Conservation (phyloP, 2,329 filamentous ascomycete genomes). For the Tolypocladium endophyticum region DNA sequence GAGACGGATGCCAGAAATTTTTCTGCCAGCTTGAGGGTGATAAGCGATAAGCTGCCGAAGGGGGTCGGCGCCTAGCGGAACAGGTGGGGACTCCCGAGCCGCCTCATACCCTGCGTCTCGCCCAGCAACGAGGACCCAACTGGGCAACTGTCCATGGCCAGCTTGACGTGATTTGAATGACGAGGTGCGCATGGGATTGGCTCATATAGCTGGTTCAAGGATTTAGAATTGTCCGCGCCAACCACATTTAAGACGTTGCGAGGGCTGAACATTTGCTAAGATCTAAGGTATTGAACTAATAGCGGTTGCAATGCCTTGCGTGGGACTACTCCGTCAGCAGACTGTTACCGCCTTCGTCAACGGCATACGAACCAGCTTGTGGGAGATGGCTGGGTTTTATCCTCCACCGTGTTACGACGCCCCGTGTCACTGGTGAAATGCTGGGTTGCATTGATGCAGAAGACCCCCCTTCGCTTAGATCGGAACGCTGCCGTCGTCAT, state of each 20-base stretch:
- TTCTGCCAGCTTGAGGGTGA: conserved; percentile 6
- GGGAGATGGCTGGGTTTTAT: too few species aligned
- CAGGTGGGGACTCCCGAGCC: background rate
- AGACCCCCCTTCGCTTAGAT: background rate
- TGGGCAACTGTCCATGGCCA: background rate
- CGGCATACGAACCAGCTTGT: background rate
- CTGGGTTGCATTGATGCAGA: background rate
- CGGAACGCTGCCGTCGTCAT: background rate
- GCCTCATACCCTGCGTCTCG: background rate
- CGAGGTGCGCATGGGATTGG: background rate
- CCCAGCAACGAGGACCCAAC: background rate
- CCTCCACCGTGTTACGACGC: background rate
- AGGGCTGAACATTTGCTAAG: too few species aligned
- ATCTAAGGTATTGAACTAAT: too few species aligned
- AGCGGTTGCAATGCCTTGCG: background rate
- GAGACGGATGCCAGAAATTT: background rate
- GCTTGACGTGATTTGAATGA: background rate
- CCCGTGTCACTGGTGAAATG: background rate
- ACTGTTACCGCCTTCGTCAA: background rate
- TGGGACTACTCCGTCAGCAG: background rate
- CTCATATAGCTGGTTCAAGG: background rate
- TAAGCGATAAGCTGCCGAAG: conserved; percentile 7
- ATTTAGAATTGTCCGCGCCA: too few species aligned
- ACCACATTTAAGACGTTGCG: background rate
- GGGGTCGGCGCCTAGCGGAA: background rate